Percentiles rank a stretch among this genome's conserved stretches.
These are phyloP conservation scores for Blastobotrys robertii DNA, from an alignment of 805 yeast species.

Conservation along the genomic window DNA sequence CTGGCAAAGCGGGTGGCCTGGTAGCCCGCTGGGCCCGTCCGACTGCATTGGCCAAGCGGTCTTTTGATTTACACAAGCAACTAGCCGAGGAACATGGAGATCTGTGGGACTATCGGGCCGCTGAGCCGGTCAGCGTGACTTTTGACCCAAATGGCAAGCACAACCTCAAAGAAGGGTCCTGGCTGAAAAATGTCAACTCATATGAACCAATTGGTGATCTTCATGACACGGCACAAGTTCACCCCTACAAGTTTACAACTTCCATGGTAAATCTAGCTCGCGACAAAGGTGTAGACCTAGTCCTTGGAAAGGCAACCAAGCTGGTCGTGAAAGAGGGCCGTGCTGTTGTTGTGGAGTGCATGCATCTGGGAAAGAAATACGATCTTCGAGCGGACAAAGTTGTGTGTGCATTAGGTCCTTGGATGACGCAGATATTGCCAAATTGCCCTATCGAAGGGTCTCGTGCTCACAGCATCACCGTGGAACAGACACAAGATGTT, in stretches of 20 bases:
- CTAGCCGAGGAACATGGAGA: conserved; percentile 73
- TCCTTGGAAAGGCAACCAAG: conserved; percentile 75
- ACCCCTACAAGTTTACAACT: conserved; percentile 89
- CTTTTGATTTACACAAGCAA: conserved; percentile 78
- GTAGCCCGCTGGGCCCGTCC: conserved; percentile 97
- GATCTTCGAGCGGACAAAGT: conserved; percentile 56
- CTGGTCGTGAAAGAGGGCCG: conserved; percentile 47
- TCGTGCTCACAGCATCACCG: conserved; percentile 90
- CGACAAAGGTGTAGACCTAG: conserved; percentile 45
- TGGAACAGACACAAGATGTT: conserved; percentile 73
- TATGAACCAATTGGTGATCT: conserved; percentile 51
- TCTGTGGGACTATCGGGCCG: too few species aligned
- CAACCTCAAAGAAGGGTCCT: conserved; percentile 45
- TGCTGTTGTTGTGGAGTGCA: conserved; percentile 55
- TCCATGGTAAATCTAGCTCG: conserved; percentile 69
- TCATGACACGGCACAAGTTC: conserved; percentile 92
- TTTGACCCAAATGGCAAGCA: too few species aligned
- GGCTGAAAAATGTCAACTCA: too few species aligned
- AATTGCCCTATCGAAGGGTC: conserved; percentile 92
- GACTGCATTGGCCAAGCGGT: conserved; percentile 80
- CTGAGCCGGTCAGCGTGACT: too few species aligned
- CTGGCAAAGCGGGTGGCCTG: conserved; percentile 95
- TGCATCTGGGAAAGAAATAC: conserved; percentile 22
- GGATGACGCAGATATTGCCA: conserved; percentile 87
- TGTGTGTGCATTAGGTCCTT: conserved; percentile 88